Evolutionary conservation across 2,329 filamentous ascomycete genomes (phyloP), one percentile per base, ranked within the genome.

Genomic region (Beauveria varroae): DNA sequence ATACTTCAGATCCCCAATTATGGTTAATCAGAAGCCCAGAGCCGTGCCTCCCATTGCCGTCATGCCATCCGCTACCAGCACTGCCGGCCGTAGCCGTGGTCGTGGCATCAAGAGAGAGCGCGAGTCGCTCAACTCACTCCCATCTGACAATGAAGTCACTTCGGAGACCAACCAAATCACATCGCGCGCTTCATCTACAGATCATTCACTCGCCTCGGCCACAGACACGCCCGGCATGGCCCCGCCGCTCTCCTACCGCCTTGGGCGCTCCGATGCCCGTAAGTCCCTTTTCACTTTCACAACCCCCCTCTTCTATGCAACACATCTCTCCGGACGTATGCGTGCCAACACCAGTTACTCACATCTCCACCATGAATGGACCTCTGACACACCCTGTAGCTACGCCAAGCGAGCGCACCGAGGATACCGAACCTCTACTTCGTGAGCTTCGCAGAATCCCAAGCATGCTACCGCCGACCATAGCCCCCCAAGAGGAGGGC

Each of bases 231-330:
- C 59, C 3, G 59, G 52, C 18, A 41, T 47, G 34, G 53, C 37
- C 3, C 52, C 52, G 30, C 59, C 51, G 24, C 37, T 70, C 22
- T 51, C 56, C 18, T 64, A 67, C 56, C 69, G 66, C 5, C 65
- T 69, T 24, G 68, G 67, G 20, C 68, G 75, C 61, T 77, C 75
- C 30, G 70, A 76, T 68, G 75, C 75, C 37, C 75, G 75, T 76
- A 63, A 71, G 75, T 74, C 16, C 2, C 52, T 56, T 49, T 9
- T 43, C 53, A 20, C 60, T 59, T 52, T 59, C 56, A 51, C 56
- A 30, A 26, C 30, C 8, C n/a, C 10, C 30, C 4, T 20, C 26
- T 20, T 37, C 16, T 8, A 46, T 16, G 18, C 40, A 22, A 28
- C 22, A 37, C 8, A 16, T 18, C 30, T 26, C 28, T 44, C 24